Conservation (phyloP, 495 filamentous ascomycete species). For the Chaetomium fimeti region DNA sequence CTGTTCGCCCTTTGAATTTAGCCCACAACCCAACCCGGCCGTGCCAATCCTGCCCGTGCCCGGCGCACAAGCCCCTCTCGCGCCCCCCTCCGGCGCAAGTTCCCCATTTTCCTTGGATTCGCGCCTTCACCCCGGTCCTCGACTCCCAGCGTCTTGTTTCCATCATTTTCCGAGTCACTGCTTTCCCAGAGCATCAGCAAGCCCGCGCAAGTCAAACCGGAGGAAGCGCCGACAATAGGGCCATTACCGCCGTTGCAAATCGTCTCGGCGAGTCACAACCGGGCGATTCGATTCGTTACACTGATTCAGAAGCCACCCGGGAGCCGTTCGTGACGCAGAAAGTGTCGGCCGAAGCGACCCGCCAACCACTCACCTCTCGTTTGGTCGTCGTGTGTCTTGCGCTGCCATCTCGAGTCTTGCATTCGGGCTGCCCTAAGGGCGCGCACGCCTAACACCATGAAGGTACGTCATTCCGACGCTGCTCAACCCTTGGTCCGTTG, state of each 20-base stretch:
- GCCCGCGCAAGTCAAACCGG: not conserved
- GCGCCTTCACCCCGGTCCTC: conserved; percentile 14
- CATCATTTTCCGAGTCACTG: not conserved
- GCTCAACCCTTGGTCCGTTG: conserved; percentile 1
- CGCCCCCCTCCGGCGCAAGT: no score
- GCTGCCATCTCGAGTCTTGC: conserved; percentile 11
- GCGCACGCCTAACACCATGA: conserved; percentile 42
- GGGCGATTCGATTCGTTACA: conserved; percentile 33
- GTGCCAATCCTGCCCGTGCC: no score
- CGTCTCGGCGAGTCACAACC: conserved; percentile 19
- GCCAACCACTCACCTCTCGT: conserved; percentile 22
- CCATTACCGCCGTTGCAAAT: not conserved
- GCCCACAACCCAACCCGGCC: no score
- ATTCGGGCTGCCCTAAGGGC: conserved; percentile 21
- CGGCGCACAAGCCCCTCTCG: no score
- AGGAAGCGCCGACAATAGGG: not conserved
- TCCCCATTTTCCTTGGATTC: conserved; percentile 30
- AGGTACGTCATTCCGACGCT: conserved; percentile 47
- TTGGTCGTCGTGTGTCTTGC: conserved; percentile 15
- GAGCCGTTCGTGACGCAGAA: conserved; percentile 33
- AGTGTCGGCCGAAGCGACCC: conserved; percentile 30
- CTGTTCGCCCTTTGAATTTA: no score
- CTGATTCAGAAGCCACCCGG: conserved; percentile 35
- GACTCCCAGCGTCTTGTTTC: not conserved
- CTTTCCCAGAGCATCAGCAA: not conserved